These are phyloP conservation scores for Suillus decipiens DNA, from an alignment of 768 basidiomycete species.

Conservation along the genomic window DNA sequence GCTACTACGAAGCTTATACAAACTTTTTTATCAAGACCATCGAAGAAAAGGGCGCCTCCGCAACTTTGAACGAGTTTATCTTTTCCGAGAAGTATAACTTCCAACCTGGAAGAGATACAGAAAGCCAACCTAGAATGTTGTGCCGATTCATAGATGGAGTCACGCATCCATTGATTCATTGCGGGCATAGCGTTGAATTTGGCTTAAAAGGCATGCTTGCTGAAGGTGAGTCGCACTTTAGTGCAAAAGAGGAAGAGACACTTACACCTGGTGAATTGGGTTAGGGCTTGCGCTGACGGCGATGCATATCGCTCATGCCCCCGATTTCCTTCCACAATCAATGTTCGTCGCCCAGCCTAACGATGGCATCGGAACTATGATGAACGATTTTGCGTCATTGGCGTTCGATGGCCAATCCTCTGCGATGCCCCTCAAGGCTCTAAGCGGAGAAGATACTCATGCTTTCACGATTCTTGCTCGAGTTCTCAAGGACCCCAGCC, in stretches of 20 bases:
- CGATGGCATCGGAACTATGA: slow-evolving; percentile 2
- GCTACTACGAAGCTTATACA: slow-evolving; percentile 30
- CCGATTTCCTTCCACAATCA: slow-evolving; percentile 32
- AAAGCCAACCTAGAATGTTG: slow-evolving; percentile 51
- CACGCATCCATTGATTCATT: slow-evolving; percentile 64
- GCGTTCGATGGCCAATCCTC: slow-evolving; percentile 10
- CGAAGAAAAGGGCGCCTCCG: slow-evolving; percentile 19
- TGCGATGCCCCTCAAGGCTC: neutral
- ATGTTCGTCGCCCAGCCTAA: slow-evolving; percentile 13
- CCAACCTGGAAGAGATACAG: slow-evolving; percentile 16
- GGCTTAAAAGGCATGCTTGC: slow-evolving; percentile 58
- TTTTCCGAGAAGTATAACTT: slow-evolving; percentile 34
- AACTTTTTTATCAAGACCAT: slow-evolving; percentile 26
- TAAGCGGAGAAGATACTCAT: slow-evolving; percentile 19
- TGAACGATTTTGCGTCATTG: slow-evolving; percentile 13
- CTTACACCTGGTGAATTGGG: neutral
- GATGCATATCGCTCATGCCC: slow-evolving; percentile 34
- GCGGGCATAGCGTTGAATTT: slow-evolving; percentile 65
- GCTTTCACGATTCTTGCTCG: slow-evolving; percentile 54
- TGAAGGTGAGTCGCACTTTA: slow-evolving; percentile 47
- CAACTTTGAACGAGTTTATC: slow-evolving; percentile 28
- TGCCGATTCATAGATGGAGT: slow-evolving; percentile 49
- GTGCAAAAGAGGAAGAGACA: neutral
- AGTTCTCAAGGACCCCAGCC: slow-evolving; percentile 48
- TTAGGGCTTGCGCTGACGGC: slow-evolving; percentile 28